Evolutionary conservation across 805 yeast species (phyloP).

Genomic region (Citeromyces matritensis): DNA sequence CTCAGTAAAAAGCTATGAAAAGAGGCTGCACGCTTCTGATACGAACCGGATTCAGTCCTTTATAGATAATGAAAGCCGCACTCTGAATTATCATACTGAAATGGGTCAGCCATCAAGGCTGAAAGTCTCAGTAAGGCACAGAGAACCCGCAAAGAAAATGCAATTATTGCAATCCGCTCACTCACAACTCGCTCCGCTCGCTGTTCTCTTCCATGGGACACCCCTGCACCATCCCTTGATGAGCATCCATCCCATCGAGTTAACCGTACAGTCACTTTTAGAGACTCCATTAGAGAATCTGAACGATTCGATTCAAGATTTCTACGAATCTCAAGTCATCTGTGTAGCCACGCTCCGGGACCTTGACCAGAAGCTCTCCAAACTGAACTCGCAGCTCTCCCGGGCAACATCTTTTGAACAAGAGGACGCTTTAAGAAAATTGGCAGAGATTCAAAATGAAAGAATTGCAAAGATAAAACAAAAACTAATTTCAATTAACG

Average conservation of each 20-base stretch:
- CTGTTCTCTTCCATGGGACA: no score
- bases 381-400: conserved; percentile 7
- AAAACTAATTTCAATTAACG: conserved; percentile 9
- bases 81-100: no score
- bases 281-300: conserved; percentile 38
- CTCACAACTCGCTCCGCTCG: no score
- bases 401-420: conserved; percentile 8
- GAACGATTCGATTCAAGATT: conserved; percentile 30
- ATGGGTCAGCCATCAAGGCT: no score
- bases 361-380: conserved; percentile 18
- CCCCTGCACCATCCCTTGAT: conserved; percentile 1
- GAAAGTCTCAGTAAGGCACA: no score
- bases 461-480: conserved; percentile 11
- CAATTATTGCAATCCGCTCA: no score
- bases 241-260: conserved; percentile 43
- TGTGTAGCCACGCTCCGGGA: conserved; percentile 30
- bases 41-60: no score
- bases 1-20: no score
- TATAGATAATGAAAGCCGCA: no score
- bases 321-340: conserved; percentile 43
- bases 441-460: conserved; percentile 3
- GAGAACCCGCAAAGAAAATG: no score
- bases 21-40: no score
- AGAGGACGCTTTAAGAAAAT: background rate
- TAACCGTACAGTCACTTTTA: conserved; percentile 38